Conservation (phyloP, 768 basidiomycete genomes). For the Candolleomyces aberdarensis region DNA sequence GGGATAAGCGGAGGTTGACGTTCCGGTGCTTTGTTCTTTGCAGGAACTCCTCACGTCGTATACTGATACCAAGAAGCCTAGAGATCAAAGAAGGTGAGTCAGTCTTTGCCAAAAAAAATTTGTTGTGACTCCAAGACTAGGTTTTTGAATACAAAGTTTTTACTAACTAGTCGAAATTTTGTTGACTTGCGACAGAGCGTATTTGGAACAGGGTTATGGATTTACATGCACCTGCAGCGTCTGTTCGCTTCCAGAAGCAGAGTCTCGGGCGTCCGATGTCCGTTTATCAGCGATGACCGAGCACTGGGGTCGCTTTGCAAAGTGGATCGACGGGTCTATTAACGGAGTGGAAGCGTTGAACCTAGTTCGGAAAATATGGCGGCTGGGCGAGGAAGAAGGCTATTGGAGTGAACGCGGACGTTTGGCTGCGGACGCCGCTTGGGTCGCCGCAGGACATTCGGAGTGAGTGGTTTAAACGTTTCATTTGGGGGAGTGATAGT, state of each 20-base stretch:
- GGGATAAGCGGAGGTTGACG: background rate
- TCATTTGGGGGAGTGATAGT: too few species aligned
- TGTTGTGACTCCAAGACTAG: background rate
- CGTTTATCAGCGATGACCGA: constrained; percentile 45
- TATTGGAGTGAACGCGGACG: constrained; percentile 65
- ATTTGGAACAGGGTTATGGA: constrained; percentile 48
- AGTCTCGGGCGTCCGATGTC: constrained; percentile 49
- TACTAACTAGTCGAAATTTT: too few species aligned
- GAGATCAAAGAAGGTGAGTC: constrained; percentile 50
- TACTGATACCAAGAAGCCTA: constrained; percentile 51
- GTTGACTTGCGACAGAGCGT: constrained; percentile 33
- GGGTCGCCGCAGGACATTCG: constrained; percentile 58
- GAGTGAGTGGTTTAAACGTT: constrained; percentile 42
- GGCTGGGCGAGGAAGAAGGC: constrained; percentile 55
- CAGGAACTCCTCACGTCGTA: constrained; percentile 66
- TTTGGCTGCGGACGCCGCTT: constrained; percentile 58
- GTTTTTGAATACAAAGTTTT: background rate
- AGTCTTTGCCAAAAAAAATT: background rate
- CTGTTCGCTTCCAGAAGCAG: constrained; percentile 49
- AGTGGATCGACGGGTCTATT: constrained; percentile 47
- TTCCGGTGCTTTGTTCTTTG: background rate
- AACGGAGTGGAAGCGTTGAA: constrained; percentile 48
- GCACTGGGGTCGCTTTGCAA: constrained; percentile 41
- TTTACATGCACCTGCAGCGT: constrained; percentile 58
- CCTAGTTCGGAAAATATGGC: constrained; percentile 51